Percentiles rank a stretch among this genome's conserved stretches.
Evolutionary conservation across 768 basidiomycete species (phyloP).

Genomic region (Sarcodon sp.): DNA sequence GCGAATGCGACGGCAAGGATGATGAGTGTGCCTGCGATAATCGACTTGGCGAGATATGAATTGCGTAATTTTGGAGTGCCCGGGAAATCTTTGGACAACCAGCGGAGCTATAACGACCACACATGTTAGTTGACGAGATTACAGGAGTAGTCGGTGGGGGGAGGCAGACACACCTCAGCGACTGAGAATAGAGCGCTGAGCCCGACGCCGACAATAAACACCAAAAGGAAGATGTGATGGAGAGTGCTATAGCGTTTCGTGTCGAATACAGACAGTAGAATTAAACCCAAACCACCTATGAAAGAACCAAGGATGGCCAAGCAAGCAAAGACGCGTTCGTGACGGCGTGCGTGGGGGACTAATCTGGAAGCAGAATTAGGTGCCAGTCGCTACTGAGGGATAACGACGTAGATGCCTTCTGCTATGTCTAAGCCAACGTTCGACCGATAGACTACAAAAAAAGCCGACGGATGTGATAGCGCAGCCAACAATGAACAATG

Average conservation of each 20-base stretch:
- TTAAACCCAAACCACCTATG: slow-evolving; percentile 52
- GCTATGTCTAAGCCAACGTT: slow-evolving; percentile 52
- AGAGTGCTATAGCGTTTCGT: slow-evolving; percentile 35
- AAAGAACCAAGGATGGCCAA: slow-evolving; percentile 51
- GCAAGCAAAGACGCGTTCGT: slow-evolving; percentile 39
- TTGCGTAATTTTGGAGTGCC: slow-evolving; percentile 29
- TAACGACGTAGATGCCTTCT: slow-evolving; percentile 27
- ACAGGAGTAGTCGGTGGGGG: neutral
- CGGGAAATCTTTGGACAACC: slow-evolving; percentile 45
- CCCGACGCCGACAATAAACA: slow-evolving; percentile 64
- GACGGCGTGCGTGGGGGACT: slow-evolving; percentile 39
- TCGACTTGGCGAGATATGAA: slow-evolving; percentile 50
- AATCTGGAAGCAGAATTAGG: slow-evolving; percentile 24
- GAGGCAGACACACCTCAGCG: slow-evolving; percentile 34
- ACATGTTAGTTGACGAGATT: neutral
- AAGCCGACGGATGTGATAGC: slow-evolving; percentile 51
- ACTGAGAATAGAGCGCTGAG: slow-evolving; percentile 67
- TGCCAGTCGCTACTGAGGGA: neutral
- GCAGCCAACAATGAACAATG: slow-evolving; percentile 59
- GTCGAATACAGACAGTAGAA: slow-evolving; percentile 62
- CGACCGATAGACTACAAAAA: slow-evolving; percentile 43
- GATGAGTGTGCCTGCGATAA: slow-evolving; percentile 47
- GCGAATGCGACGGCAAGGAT: slow-evolving; percentile 52
- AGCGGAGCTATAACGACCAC: slow-evolving; percentile 35
- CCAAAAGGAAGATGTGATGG: slow-evolving; percentile 51